phyloP scores from a whole-genome alignment of 257 asterid species.

The Solanum etuberosum region DNA sequence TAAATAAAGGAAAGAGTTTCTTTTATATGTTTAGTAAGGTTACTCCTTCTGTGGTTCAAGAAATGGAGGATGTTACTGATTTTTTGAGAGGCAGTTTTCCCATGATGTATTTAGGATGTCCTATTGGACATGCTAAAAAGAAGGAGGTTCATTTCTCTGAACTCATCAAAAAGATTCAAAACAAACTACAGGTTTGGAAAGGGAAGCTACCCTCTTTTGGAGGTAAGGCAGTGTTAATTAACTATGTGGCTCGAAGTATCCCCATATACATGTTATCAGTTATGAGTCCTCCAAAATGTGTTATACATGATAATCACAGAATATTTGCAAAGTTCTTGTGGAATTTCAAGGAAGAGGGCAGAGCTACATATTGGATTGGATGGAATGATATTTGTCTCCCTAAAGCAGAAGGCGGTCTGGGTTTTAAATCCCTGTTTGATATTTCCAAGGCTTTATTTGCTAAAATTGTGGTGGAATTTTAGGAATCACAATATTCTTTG shows the following conservation, averaged over 20 bases:
- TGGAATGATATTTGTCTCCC: background rate
- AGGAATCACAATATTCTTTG: too few species aligned
- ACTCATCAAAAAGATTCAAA: background rate
- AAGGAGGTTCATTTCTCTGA: background rate
- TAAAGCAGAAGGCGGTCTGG: too few species aligned
- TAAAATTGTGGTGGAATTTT: too few species aligned
- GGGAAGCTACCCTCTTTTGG: background rate
- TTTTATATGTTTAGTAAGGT: background rate
- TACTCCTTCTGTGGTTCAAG: background rate
- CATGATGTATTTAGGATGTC: background rate
- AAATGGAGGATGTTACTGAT: background rate
- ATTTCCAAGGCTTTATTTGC: too few species aligned
- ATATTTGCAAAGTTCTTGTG: background rate
- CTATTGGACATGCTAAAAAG: background rate
- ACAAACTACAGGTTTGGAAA: background rate
- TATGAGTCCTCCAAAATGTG: background rate
- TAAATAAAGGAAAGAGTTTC: background rate
- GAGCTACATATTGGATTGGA: background rate
- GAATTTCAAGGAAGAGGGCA: background rate
- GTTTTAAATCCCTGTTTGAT: too few species aligned
- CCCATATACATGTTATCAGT: background rate
- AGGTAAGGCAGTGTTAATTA: background rate
- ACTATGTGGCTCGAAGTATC: background rate
- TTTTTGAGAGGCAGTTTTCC: too few species aligned
- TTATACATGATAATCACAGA: too few species aligned